These are phyloP conservation scores for Candida rishiriensis DNA, from an alignment of 805 yeast genomes.

Conservation along the genomic window DNA sequence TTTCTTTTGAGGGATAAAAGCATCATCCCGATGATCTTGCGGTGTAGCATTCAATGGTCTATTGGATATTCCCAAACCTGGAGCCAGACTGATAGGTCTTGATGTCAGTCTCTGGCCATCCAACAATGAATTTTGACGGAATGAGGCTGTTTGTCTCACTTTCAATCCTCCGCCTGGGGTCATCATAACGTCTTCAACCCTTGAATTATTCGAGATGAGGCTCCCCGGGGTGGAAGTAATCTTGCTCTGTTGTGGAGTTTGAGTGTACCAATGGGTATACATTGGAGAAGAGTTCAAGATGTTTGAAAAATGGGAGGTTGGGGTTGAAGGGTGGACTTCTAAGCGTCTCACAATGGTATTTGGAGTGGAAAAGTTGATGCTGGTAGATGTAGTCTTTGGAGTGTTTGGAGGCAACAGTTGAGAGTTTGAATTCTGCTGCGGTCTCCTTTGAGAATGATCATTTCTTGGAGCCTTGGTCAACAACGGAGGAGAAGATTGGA, in stretches of 20 bases:
- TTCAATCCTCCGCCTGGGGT: slow-evolving; percentile 14
- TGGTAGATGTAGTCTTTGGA: slow-evolving; percentile 5
- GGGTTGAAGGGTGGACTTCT: slow-evolving; percentile 22
- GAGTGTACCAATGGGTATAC: slow-evolving; percentile 30
- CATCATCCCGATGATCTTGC: too few species aligned
- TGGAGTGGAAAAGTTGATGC: slow-evolving; percentile 8
- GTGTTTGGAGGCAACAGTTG: slow-evolving; percentile 9
- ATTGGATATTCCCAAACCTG: slow-evolving; percentile 2
- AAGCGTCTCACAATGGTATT: slow-evolving; percentile 4
- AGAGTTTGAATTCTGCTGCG: background rate
- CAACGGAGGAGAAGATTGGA: slow-evolving; percentile 12
- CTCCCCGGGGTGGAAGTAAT: slow-evolving; percentile 13
- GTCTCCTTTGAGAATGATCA: background rate
- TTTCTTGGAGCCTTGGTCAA: background rate
- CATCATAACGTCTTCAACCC: slow-evolving; percentile 19
- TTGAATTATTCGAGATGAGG: slow-evolving; percentile 19
- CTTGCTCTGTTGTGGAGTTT: slow-evolving; percentile 23
- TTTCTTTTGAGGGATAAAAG: background rate
- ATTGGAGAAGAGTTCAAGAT: slow-evolving; percentile 32
- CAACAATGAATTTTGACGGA: too few species aligned
- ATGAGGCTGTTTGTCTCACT: slow-evolving; percentile 7
- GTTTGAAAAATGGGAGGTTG: slow-evolving; percentile 28
- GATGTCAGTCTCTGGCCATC: too few species aligned
- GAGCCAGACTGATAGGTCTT: background rate
- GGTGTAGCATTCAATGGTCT: background rate